Conservation (phyloP, 2,329 filamentous ascomycete genomes). For the Venturia aucupariae region DNA sequence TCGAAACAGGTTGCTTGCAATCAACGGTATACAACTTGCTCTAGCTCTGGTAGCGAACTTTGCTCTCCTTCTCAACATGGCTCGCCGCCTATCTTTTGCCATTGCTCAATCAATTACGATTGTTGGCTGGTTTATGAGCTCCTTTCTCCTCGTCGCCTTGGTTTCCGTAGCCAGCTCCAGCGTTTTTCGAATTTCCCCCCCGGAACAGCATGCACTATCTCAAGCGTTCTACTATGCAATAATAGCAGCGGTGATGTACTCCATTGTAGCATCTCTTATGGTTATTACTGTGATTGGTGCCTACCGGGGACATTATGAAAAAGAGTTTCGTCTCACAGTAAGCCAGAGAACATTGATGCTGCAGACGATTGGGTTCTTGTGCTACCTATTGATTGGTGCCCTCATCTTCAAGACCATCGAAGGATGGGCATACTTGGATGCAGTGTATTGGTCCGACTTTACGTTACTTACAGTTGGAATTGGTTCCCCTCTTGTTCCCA, state of each 20-base stretch:
- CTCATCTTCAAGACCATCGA: constrained; percentile 40
- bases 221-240: constrained; percentile 53
- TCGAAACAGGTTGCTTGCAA: constrained; percentile 36
- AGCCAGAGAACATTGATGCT: constrained; percentile 49
- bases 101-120: constrained; percentile 52
- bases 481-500: constrained; percentile 41
- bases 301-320: constrained; percentile 43
- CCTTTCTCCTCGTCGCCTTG: constrained; percentile 44
- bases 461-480: constrained; percentile 48
- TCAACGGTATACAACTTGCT: constrained; percentile 48
- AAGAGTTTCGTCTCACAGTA: constrained; percentile 46
- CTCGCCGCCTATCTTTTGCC: constrained; percentile 43
- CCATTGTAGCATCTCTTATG: constrained; percentile 46
- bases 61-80: constrained; percentile 51
- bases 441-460: constrained; percentile 48
- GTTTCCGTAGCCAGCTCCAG: constrained; percentile 37
- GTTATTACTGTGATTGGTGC: constrained; percentile 48
- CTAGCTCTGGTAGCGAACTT: constrained; percentile 47
- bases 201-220: constrained; percentile 38
- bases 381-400: constrained; percentile 40
- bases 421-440: constrained; percentile 44
- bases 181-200: constrained; percentile 34
- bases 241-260: constrained; percentile 48
- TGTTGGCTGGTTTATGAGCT: constrained; percentile 48
- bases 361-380: constrained; percentile 41